Evolutionary conservation across 495 filamentous ascomycete species (phyloP).

Genomic region (Pyronema omphalodes): DNA sequence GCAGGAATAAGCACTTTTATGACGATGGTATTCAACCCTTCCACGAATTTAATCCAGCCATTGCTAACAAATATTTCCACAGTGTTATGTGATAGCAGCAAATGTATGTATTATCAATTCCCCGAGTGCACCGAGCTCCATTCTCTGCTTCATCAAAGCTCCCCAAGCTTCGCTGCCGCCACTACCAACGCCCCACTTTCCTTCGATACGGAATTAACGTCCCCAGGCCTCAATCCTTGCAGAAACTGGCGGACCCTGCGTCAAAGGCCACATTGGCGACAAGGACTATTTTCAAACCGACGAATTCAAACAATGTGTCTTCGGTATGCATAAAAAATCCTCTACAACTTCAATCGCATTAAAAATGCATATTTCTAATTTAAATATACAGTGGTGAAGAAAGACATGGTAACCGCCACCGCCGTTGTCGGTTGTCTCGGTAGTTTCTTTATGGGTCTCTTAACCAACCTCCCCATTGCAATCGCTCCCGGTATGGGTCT

Average conservation of each 20-base stretch:
- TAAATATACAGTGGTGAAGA: background rate
- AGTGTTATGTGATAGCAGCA: slow-evolving; percentile 37
- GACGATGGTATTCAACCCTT: background rate
- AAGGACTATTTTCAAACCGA: slow-evolving; percentile 22
- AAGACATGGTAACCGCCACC: slow-evolving; percentile 58
- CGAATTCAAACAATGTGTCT: slow-evolving; percentile 42
- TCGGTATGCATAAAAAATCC: slow-evolving; percentile 49
- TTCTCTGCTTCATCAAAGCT: too few species aligned
- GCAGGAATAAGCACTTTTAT: background rate
- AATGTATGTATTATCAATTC: background rate
- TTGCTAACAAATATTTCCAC: background rate
- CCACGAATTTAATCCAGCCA: background rate
- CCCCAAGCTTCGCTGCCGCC: too few species aligned
- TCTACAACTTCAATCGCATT: background rate
- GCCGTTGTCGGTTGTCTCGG: slow-evolving; percentile 47
- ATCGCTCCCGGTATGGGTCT: slow-evolving; percentile 68
- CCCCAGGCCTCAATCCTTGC: slow-evolving; percentile 26
- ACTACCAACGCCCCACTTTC: slow-evolving; percentile 5
- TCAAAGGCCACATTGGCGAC: slow-evolving; percentile 35
- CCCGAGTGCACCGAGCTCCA: background rate
- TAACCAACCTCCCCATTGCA: slow-evolving; percentile 49
- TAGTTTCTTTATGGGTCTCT: slow-evolving; percentile 57
- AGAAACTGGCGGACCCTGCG: slow-evolving; percentile 46
- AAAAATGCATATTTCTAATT: background rate
- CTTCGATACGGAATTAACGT: background rate